Evolutionary conservation across 257 asterid genomes (phyloP).

Genomic region (Haberlea rhodopensis): DNA sequence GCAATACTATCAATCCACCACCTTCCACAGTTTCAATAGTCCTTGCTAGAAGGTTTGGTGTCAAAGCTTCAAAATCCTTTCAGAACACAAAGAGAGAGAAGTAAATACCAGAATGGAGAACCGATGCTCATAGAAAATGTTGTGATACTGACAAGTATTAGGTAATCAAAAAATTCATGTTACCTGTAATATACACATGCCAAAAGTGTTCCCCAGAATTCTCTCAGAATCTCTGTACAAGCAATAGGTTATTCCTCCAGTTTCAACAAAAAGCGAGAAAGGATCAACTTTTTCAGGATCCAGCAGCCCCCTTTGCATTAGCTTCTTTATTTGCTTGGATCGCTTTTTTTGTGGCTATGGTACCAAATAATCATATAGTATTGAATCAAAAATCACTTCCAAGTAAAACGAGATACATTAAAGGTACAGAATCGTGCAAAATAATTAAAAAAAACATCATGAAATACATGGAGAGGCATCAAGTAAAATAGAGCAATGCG

Average conservation of each 20-base stretch:
- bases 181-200: constrained; percentile 98
- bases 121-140: not conserved
- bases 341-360: constrained; percentile 78
- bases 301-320: constrained; percentile 58
- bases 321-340: constrained; percentile 75
- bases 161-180: constrained; percentile 6
- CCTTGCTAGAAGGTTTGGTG: constrained; percentile 98
- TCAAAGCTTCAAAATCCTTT: constrained; percentile 94
- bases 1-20: constrained; percentile 87
- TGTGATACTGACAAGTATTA: not conserved
- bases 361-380: constrained; percentile 8
- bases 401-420: constrained; percentile 5
- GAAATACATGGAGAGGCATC: constrained; percentile 12
- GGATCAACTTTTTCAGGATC: constrained; percentile 83
- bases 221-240: constrained; percentile 85
- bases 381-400: not conserved
- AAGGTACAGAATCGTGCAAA: constrained; percentile 16
- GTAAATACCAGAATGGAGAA: constrained; percentile 9
- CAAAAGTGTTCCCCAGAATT: constrained; percentile 94
- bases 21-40: constrained; percentile 99
- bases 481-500: not conserved
- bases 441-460: not conserved
- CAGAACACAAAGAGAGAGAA: constrained; percentile 13
- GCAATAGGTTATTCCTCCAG: constrained; percentile 76
- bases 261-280: constrained; percentile 69